phyloP scores from a whole-genome alignment of 441 rosid species.

The Aleurites moluccanus region DNA sequence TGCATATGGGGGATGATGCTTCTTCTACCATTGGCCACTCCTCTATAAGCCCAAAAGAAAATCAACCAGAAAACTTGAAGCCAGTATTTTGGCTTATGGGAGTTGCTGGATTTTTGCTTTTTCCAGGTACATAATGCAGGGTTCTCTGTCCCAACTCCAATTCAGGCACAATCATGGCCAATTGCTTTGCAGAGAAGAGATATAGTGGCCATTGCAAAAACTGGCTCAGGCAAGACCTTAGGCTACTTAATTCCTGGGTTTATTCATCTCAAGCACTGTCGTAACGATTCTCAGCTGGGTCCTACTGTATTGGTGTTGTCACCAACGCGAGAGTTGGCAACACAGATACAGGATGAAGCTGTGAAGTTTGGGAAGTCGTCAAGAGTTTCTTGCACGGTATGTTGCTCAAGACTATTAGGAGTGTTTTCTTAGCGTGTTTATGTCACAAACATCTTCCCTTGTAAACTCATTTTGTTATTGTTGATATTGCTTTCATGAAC shows the following conservation, averaged over 20 bases:
- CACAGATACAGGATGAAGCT: slow-evolving; percentile 95
- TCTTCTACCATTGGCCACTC: slow-evolving; percentile 77
- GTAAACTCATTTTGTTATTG: background rate
- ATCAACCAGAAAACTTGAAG: slow-evolving; percentile 45
- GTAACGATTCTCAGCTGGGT: slow-evolving; percentile 73
- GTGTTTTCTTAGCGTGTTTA: background rate
- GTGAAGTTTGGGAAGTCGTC: slow-evolving; percentile 91
- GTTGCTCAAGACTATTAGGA: slow-evolving; percentile 16
- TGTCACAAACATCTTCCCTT: background rate
- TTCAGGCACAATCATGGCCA: slow-evolving; percentile 99
- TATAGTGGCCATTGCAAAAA: slow-evolving; percentile 97
- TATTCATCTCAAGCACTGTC: slow-evolving; percentile 68
- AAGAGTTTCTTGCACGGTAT: slow-evolving; percentile 83
- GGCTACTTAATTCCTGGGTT: slow-evolving; percentile 94
- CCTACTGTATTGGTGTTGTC: slow-evolving; percentile 94
- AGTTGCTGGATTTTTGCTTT: slow-evolving; percentile 59
- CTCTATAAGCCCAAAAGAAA: slow-evolving; percentile 43
- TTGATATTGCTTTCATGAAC: background rate
- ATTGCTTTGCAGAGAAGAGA: slow-evolving; percentile 89
- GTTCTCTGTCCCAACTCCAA: slow-evolving; percentile 94
- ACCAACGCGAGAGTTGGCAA: slow-evolving; percentile 98
- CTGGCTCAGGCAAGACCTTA: slow-evolving; percentile 98
- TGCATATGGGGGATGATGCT: slow-evolving; percentile 94
- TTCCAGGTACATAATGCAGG: slow-evolving; percentile 93
- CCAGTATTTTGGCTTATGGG: slow-evolving; percentile 51